Conservation (phyloP, 495 filamentous ascomycete species). For the Penicillium macrosclerotiorum region DNA sequence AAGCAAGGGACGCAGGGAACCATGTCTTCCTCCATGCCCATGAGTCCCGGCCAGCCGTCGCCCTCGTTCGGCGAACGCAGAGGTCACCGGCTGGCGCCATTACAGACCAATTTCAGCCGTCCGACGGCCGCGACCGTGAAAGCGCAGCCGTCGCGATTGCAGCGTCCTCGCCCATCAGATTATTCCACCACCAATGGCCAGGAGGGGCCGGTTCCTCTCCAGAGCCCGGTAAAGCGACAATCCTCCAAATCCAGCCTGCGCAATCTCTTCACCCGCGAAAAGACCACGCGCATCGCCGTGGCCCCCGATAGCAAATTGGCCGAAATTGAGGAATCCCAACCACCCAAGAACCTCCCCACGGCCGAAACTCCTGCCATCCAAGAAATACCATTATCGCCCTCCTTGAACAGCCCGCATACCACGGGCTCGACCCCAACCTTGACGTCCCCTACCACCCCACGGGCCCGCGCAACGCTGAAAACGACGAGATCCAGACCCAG, state of each 20-base stretch:
- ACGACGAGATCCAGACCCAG: constrained; percentile 20
- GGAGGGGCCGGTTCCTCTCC: constrained; percentile 35
- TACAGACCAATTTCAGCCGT: constrained; percentile 43
- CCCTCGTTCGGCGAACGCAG: constrained; percentile 40
- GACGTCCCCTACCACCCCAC: constrained; percentile 28
- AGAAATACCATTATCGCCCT: constrained; percentile 24
- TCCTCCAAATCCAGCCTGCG: constrained; percentile 42
- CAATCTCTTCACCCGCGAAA: constrained; percentile 40
- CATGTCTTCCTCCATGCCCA: constrained; percentile 1
- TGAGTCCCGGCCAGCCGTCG: constrained; percentile 9
- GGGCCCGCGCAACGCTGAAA: constrained; percentile 22
- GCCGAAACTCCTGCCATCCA: neutral
- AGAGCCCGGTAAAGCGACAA: constrained; percentile 34
- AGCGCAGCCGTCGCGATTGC: constrained; percentile 18
- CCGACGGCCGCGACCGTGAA: constrained; percentile 20
- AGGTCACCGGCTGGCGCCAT: constrained; percentile 36
- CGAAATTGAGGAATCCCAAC: constrained; percentile 34
- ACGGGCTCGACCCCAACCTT: constrained; percentile 24
- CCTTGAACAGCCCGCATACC: constrained; percentile 27
- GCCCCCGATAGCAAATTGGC: constrained; percentile 30
- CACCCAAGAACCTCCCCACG: neutral
- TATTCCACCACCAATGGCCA: constrained; percentile 28
- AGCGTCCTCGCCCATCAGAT: constrained; percentile 42
- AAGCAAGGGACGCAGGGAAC: too few species aligned
- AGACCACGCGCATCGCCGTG: constrained; percentile 20